Base-by-base conservation (phyloP, 306 rosid genomes). In the Rubus parviflorus region DNA sequence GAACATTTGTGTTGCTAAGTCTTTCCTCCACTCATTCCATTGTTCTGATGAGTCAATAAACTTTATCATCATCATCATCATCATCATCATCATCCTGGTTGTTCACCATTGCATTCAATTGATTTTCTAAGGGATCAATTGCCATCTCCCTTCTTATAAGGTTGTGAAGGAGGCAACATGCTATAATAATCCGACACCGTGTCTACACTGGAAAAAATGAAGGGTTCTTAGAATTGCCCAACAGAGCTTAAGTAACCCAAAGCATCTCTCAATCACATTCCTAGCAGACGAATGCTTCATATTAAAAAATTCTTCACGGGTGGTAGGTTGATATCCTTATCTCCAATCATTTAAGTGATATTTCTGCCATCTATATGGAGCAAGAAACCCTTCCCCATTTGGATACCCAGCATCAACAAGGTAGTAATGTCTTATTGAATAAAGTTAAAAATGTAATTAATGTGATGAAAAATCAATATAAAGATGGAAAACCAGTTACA, bases 231-330 rank as follows among this genome's bases (percentile, higher is more conserved):
- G 37, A 46, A 75, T 75, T 3, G 19, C 43, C 53, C 54, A 66
- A 3, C 25, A 16, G 7, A 62, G 23, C 47, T 75, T 61, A 46
- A 61, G 47, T 16, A 75, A 19, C 2, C 60, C 10, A 61, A 60
- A 76, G 12, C 42, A 66, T 19, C 73, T 11, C 37, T 75, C 73
- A 17, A 37, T 64, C 8, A 65, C 25, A n/a, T 76, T 76, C 37
- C 60, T 52, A 53, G 73, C 54, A 65, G 2, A 16, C 0, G 53
- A 67, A 20, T 62, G 35, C 30, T 75, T 74, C 77, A 75, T 75
- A n/a, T 75, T 61, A 5, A 46, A 75, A 30, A 45, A 43, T 13
- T 75, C 58, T 2, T n/a, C n/a, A n/a, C 25, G 11, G 22, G 30
- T 19, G 6, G 10, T 47, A 5, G 66, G 80, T 7, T 12, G 53